Evolutionary conservation across 164 flowering plant species (phyloP).

Genomic region (Magnolia kwangsiensis): DNA sequence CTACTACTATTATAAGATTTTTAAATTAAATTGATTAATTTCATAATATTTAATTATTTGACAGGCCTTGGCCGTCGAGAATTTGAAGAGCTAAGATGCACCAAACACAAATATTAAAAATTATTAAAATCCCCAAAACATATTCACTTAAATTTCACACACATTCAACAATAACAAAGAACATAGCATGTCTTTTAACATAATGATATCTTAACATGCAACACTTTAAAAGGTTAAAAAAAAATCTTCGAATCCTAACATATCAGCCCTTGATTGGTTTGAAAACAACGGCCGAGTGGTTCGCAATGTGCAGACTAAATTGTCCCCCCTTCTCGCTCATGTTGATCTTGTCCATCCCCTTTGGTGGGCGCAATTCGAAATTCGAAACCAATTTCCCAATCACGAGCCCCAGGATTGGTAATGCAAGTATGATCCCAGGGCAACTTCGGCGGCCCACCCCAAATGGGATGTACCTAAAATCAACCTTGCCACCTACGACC

Average conservation of each 20-base stretch:
- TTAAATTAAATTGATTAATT: too few species aligned
- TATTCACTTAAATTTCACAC: too few species aligned
- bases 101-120: too few species aligned
- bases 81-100: too few species aligned
- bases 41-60: too few species aligned
- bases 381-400: slow-evolving; percentile 45
- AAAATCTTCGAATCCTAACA: neutral
- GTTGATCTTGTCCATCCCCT: slow-evolving; percentile 45
- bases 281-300: slow-evolving; percentile 47
- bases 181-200: too few species aligned
- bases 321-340: slow-evolving; percentile 63
- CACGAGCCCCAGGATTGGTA: slow-evolving; percentile 55
- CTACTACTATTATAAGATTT: too few species aligned
- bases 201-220: too few species aligned
- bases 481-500: slow-evolving; percentile 49
- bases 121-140: too few species aligned
- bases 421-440: slow-evolving; percentile 59
- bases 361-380: slow-evolving; percentile 48
- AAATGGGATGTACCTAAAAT: slow-evolving; percentile 53
- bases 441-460: slow-evolving; percentile 68
- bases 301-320: slow-evolving; percentile 59
- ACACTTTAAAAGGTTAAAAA: too few species aligned
- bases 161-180: too few species aligned
- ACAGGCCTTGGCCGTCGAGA: too few species aligned
- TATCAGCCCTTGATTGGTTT: slow-evolving; percentile 28